Evolutionary conservation across 352 stramenopile genomes (phyloP), one percentile per base, ranked within the genome.

Genomic region (Globisporangium megalacanthum): DNA sequence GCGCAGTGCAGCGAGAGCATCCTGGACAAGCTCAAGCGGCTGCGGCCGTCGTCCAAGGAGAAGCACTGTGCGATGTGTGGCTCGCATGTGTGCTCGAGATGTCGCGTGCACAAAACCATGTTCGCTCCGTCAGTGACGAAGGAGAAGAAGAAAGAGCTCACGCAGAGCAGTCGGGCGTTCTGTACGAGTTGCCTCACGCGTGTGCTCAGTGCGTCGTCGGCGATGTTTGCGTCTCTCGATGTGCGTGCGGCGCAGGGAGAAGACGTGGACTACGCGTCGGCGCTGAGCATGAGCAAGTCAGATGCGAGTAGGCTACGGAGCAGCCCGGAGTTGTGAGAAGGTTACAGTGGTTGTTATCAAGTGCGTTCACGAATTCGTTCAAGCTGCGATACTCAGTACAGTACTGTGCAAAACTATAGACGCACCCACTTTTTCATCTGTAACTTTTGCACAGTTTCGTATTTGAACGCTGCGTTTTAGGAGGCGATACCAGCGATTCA

Each of bases 81-180:
- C 20, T 50, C 47, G 47, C 64, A 22, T 58, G 42, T 69, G 60
- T 65, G 64, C 52, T 54, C 51, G 42, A 56, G 60, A 62, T 59
- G 58, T 35, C 45, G 37, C 47, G 14, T 65, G 60, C 42, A 61
- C 57, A 71, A 63, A 52, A 49, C 31, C 35, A n/a, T 54, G 19
- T 49, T 68, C 37, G 48, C 63, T 6, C 60, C 10, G 37, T 44
- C 61, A 17, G 42, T 64, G 48, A 54, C 56, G 7, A 51, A 67
- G 59, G 54, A 66, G 35, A 72, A 58, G 36, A n/a, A n/a, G n/a
- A n/a, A n/a, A n/a, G 66, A 54, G 7, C 60, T 74, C 36, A 61
- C 39, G 9, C 36, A 45, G 15, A 63, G 67, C 17, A 67, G 54
- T 10, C 56, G 66, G 14, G 19, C 52, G 5, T 79, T n/a, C n/a